Evolutionary conservation across 129 eudicot genomes (phyloP), one percentile per base, ranked within the genome.

Genomic region (Pseudognaphalium luteoalbum): DNA sequence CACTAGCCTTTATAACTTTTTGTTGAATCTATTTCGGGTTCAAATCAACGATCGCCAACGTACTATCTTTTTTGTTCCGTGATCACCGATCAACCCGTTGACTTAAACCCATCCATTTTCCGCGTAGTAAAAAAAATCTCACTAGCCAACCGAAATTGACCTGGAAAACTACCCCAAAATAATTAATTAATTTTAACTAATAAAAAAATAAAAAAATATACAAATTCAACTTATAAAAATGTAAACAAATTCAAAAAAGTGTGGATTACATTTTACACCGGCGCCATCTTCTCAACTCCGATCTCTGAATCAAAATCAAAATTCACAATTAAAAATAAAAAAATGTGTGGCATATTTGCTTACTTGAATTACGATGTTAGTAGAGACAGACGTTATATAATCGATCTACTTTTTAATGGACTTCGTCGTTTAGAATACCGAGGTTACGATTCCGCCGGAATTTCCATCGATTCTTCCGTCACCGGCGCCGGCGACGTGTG

Each of bases 371-470:
- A 81, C 84, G 76, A 85, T 32, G 92, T 93, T 2, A 85, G 41
- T 54, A 85, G 91, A 79, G 98, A 93, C 58, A 84, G 98, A 28
- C 85, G 96, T 10, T 88, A 88, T 85, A 90, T 93, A 25, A 62
- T 93, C 3, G 89, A 93, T 68, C 81, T 93, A 3, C 89, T 93
- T 35, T 90, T 93, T 74, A 88, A 93, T 68, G 98, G 98, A 21
- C 87, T 90, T 10, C 83, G 97, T 15, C 97, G 98, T 44, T 82
- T 93, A 81, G 98, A 93, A 87, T 90, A 90, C 82, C 81, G 98
- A 51, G 98, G 98, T 7, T 93, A 93, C 63, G 98, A 93, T 86
- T 93, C 98, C 56, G 94, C 98, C 35, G 96, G 98, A 1, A 87
- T 93, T 50, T 88, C 96, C n/a, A 84, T 93, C 28, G 97, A 93